These are phyloP conservation scores for Leccinellum albellum DNA, from an alignment of 768 basidiomycete species.

Conservation along the genomic window DNA sequence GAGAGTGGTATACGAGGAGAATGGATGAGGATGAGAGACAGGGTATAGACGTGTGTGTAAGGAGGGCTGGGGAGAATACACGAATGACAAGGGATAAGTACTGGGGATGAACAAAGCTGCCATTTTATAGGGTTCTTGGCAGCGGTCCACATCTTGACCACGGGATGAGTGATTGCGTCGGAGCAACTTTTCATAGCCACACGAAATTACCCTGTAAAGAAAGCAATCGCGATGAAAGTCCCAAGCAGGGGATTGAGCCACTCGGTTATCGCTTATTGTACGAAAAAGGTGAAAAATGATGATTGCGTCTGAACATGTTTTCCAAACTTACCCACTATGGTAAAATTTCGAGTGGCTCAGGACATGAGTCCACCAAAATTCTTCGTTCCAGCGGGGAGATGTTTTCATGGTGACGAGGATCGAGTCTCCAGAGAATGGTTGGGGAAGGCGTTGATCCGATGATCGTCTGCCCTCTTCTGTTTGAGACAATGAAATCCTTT, in stretches of 20 bases:
- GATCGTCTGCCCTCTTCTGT: constrained; percentile 2
- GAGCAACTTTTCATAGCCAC: constrained; percentile 14
- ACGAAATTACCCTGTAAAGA: constrained; percentile 15
- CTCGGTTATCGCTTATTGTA: constrained; percentile 16
- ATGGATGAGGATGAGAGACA: background rate
- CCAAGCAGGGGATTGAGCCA: constrained; percentile 22
- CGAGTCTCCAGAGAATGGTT: background rate
- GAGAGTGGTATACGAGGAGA: background rate
- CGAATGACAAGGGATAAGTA: background rate
- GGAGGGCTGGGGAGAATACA: background rate
- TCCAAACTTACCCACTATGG: constrained; percentile 10
- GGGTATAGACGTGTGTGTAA: background rate
- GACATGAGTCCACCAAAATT: background rate
- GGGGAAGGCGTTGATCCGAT: background rate
- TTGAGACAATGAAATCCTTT: constrained; percentile 4
- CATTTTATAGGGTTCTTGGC: constrained; percentile 19
- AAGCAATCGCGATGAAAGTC: constrained; percentile 19
- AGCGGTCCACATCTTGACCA: constrained; percentile 10
- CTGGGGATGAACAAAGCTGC: background rate
- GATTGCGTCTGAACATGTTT: constrained; percentile 24
- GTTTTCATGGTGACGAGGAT: background rate
- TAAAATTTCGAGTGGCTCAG: constrained; percentile 12
- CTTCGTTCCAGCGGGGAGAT: background rate
- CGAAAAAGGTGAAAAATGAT: constrained; percentile 6
- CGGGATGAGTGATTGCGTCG: constrained; percentile 26